Evolutionary conservation across 2,329 filamentous ascomycete species (phyloP).

Genomic region (Aspergillus tubingensis): DNA sequence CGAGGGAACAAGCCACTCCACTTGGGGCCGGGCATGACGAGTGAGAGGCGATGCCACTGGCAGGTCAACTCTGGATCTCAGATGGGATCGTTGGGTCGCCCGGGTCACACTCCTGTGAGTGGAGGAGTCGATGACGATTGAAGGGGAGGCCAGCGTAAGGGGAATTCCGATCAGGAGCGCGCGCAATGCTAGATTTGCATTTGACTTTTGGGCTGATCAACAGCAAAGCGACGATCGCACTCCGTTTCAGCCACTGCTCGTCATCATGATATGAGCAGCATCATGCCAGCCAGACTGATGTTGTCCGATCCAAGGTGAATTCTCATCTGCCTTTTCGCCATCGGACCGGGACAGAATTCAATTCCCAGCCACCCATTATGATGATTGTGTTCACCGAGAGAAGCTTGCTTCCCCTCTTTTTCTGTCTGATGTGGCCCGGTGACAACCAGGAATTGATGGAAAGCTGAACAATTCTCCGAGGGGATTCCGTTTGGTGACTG

Average conservation of each 20-base stretch:
- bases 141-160: neutral
- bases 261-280: neutral
- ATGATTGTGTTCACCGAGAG: neutral
- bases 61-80: conserved; percentile 11
- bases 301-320: neutral
- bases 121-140: conserved; percentile 12
- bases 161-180: neutral
- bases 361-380: no score
- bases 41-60: conserved; percentile 10
- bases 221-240: neutral
- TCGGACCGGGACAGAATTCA: neutral
- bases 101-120: neutral
- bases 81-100: conserved; percentile 2
- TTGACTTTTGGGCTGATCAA: neutral
- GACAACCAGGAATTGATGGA: neutral
- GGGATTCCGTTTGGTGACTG: neutral
- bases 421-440: neutral
- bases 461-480: neutral
- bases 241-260: neutral
- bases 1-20: conserved; percentile 1
- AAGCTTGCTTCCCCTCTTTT: neutral
- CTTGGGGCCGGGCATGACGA: neutral
- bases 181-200: neutral
- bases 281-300: neutral
- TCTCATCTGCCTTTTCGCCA: neutral